Base-by-base conservation (phyloP, 306 rosid species). In the Trifolium pratense region DNA sequence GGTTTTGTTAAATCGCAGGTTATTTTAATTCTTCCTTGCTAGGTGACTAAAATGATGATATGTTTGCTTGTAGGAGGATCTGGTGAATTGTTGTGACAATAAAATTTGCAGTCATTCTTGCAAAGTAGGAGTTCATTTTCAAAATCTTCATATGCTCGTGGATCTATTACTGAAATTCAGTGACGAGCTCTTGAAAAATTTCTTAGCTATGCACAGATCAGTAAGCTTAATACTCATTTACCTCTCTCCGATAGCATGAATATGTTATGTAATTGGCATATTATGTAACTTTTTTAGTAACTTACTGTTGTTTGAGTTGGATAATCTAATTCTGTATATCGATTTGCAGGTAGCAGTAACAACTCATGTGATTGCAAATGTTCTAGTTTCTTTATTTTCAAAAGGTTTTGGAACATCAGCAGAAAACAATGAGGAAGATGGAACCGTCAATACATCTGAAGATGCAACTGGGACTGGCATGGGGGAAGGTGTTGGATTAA, bases 311-410 rank as follows among this genome's bases (percentile, higher is more conserved):
- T 73, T 73, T 31, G 20, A 56, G 51, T 52, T 23, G 48, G 62
- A 65, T 34, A 13, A 74, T 71, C 52, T 72, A 25, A 31, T 67
- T 74, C 13, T 39, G 6, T 57, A 11, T 73, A 71, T 45, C 74
- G 64, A 8, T 73, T 21, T 78, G 81, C 89, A 94, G 98, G 96
- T 94, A 55, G 88, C 96, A n/a, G 63, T 69, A 13, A 78, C 85
- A 56, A 89, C 88, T 68, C 86, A 84, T 68, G 77, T 87, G 70
- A 86, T 89, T 52, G 94, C 97, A 45, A 87, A 79, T 73, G 72
- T 87, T 83, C 81, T 89, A 21, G 87, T 89, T 75, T 71, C 89
- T 40, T 79, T 94, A 81, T 88, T 66, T 83, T 83, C 91, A 0
- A 79, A 83, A 61, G 98, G 96, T 52, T 90, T 86, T 88, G 95